Evolutionary conservation across 805 yeast species (phyloP), one percentile per base, ranked within the genome.

Genomic region (Candida khao-thaluensis): DNA sequence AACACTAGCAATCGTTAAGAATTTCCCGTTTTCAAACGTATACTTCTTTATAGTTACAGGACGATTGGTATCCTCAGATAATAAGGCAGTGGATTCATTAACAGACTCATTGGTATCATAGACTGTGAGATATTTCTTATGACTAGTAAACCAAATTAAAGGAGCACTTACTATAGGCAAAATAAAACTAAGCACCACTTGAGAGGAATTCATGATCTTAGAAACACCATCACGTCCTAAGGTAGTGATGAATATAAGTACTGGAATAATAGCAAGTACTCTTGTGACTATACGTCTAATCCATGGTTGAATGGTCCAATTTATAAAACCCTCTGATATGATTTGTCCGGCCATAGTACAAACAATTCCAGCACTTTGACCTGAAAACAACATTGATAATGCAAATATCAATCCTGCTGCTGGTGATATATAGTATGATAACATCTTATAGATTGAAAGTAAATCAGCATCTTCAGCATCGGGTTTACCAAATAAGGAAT

Each of bases 321-420:
- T 66, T 34, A 69, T 66, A 46, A 69, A 69, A 0, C 74, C 74
- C 44, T 69, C 74, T 26, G 69, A 60, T 11, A 69, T 59, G 39
- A 69, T 69, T 48, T 69, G 74, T 9, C 74, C 74, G 2, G 74
- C 71, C 74, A 69, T 69, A 3, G 74, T 69, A 48, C 74, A 69
- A 9, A 69, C 74, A 26, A 69, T 69, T 11, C 74, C 74, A 4
- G 74, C 74, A 46, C 71, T 64, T 42, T 69, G 74, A 20, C 74
- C 74, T 1, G 73, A 60, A 40, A 67, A 69, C 14, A 69, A 49
- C 74, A 69, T 69, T 0, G 74, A 69, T 25, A 68, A 55, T 1
- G 74, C 74, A 52, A 69, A 69, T 10, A 69, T 57, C 5, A 69
- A 39, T 1, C 74, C 74, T 1, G 73, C 74, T 2, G 72, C 64